Base-by-base conservation (phyloP, 176 grass and related monocot species). In the Phyllostachys edulis region DNA sequence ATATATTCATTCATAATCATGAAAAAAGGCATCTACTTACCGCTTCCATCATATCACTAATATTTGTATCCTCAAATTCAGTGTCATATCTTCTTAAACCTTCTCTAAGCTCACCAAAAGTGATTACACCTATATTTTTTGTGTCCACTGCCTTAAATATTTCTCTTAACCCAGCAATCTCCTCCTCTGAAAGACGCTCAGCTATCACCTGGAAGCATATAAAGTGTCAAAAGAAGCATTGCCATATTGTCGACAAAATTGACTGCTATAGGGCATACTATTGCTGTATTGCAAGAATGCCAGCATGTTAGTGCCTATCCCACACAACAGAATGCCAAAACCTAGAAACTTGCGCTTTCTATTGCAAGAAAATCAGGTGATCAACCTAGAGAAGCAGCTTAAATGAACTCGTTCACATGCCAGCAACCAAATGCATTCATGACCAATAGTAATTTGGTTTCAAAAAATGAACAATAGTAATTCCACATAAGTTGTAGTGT, bases 151-250 rank as follows among this genome's bases (percentile, higher is more conserved):
- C 88, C 69, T 75, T 87, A 63, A 99, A 99, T 79, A 99, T 84
- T 81, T 95, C 90, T 86, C 92, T 94, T 81, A 99, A 90, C 34
- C 96, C 96, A 89, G 91, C 96, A 87, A 95, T 94, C 78, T 99
- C 96, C 86, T 99, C 96, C 79, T 99, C 93, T 52, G 91, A 92
- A 64, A 99, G 93, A 69, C 90, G 89, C 72, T 96, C 90, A 75
- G 89, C 93, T 75, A 99, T 99, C 50, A 99, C 96, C 96, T 99
- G 52, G 46, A 16, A 80, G 69, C 55, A 78, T 27, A 24, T 26
- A 63, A 67, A 63, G 12, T 69, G 49, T 79, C 23, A 87, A 38
- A 76, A 64, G 47, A 62, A 83, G 61, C 45, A 71, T 52, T 42
- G 80, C 0, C 16, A 11, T 69, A 34, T n/a, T 67, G 24, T 38